phyloP scores from a whole-genome alignment of 768 basidiomycete species.

The Podaxis sp. region DNA sequence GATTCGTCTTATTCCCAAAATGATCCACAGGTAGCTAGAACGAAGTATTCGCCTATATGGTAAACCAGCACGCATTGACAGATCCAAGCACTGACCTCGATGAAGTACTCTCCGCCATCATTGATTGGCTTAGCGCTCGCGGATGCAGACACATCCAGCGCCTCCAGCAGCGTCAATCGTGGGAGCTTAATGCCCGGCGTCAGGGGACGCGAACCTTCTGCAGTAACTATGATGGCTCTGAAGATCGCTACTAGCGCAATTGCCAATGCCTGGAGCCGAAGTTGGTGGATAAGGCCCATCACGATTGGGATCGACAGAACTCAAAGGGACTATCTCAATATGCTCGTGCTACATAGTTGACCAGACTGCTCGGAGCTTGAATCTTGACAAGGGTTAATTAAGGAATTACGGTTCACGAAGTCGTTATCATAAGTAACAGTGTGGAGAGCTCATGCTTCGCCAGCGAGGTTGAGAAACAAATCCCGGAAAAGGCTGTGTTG shows the following conservation, averaged over 20 bases:
- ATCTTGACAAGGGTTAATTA: neutral
- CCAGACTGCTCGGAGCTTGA: neutral
- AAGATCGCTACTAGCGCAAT: neutral
- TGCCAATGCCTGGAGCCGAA: neutral
- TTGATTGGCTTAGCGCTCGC: neutral
- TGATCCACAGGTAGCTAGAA: slow-evolving; percentile 49
- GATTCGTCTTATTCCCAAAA: slow-evolving; percentile 31
- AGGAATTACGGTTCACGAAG: neutral
- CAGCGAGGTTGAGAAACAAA: neutral
- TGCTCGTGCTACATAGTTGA: neutral
- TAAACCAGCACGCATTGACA: no score
- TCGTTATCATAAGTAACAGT: neutral
- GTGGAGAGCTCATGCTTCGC: no score
- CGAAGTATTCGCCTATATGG: neutral
- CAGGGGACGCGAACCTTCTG: neutral
- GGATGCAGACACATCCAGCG: neutral
- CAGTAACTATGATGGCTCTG: neutral
- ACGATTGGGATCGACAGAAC: neutral
- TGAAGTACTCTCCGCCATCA: slow-evolving; percentile 10
- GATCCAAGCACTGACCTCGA: neutral
- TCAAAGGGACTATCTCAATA: neutral
- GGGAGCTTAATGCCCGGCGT: neutral
- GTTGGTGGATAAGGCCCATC: neutral
- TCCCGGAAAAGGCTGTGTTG: neutral
- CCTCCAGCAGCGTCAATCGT: neutral